Evolutionary conservation across 495 filamentous ascomycete genomes (phyloP), one percentile per base, ranked within the genome.

Genomic region (Aspergillus diversus): DNA sequence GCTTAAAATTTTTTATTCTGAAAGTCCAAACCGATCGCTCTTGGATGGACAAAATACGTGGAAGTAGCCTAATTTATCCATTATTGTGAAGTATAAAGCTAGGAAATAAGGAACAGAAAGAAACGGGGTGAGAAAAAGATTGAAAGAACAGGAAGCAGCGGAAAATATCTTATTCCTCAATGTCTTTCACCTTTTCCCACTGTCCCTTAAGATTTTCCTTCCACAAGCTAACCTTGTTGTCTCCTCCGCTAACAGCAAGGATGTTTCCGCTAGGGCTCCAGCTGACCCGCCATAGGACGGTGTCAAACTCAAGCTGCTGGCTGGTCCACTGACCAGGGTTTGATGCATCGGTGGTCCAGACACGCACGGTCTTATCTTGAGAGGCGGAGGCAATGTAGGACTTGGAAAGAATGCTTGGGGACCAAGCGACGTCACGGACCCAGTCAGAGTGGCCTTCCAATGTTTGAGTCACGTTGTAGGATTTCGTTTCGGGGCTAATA

Each of bases 221-320:
- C 81, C 81, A 85, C 66, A 85, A 70, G 59, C 87, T 94, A 35
- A 98, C 93, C 79, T 94, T 92, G 79, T 99, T 99, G 80, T 99
- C 94, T n/a, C 89, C 92, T 6, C 90, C 90, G 68, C 87, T 90
- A 58, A 96, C 93, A 13, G 96, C 96, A 66, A 99, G 81, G 42
- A 98, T 95, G 78, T 99, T 99, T 21, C 96, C 96, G 77, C 92
- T 97, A 66, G 97, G 83, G 69, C 92, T 96, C 96, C 96, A 99
- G 81, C 92, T 97, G 13, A 97, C 95, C 42, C 94, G 86, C 96
- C 96, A 99, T 64, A 97, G 81, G 54, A 93, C 91, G 11, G 87
- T 86, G 9, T 97, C 94, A 64, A 99, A 96, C 61, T 88, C 84
- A 62, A 98, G 82, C 31, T 88, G 84, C 74, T 93, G 93, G 77